Evolutionary conservation across 1,139 yeast genomes (phyloP).

Genomic region (Yamadazyma atlantica): DNA sequence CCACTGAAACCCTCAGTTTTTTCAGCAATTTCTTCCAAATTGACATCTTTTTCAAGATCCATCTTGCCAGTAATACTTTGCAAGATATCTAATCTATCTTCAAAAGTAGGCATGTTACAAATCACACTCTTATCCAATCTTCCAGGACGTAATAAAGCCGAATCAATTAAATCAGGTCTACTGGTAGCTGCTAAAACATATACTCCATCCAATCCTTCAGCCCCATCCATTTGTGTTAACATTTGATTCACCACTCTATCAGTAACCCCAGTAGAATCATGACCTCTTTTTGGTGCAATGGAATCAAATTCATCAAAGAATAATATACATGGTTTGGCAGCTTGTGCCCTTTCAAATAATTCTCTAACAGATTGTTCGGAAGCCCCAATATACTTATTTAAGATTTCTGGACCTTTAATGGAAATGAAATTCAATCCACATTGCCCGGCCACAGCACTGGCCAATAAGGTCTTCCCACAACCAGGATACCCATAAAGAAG

Average conservation of each 20-base stretch:
- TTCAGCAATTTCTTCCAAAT: conserved; percentile 55
- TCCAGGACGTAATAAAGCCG: conserved; percentile 94
- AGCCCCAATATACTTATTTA: conserved; percentile 96
- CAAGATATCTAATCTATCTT: conserved; percentile 75
- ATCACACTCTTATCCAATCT: conserved; percentile 88
- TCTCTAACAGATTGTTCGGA: conserved; percentile 95
- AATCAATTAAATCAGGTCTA: conserved; percentile 92
- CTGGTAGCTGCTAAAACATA: conserved; percentile 96
- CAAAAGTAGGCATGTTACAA: conserved; percentile 78
- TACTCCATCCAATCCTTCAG: conserved; percentile 96
- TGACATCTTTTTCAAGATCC: conserved; percentile 50
- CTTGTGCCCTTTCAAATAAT: conserved; percentile 87
- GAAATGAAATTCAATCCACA: conserved; percentile 94
- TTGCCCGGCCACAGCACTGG: conserved; percentile 92
- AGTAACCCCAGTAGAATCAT: conserved; percentile 96
- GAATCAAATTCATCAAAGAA: conserved; percentile 97
- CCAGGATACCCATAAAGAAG: conserved; percentile 95
- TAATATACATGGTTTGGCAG: conserved; percentile 90
- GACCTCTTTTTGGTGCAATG: conserved; percentile 97
- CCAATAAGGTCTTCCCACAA: conserved; percentile 91
- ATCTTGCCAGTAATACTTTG: conserved; percentile 59
- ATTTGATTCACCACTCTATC: conserved; percentile 96
- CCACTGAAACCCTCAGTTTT: conserved; percentile 82
- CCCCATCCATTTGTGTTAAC: conserved; percentile 99
- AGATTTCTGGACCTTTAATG: conserved; percentile 93